These are phyloP conservation scores for Arachis hypogaea DNA, from an alignment of 306 rosid genomes.

Conservation along the genomic window DNA sequence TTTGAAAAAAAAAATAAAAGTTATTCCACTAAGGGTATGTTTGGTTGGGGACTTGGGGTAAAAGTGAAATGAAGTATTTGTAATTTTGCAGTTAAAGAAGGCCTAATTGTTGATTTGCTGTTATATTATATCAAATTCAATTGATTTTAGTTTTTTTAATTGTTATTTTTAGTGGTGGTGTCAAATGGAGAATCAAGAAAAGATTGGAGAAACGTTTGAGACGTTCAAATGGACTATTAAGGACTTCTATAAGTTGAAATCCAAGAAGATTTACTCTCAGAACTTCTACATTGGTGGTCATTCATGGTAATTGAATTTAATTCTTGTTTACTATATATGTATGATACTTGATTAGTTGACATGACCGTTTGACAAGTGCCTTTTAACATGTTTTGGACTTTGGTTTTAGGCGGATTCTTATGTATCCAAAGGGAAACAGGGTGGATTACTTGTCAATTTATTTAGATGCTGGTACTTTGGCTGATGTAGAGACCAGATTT, in stretches of 20 bases:
- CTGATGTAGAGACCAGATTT: slow-evolving; percentile 58
- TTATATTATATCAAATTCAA: too few relatives aligned
- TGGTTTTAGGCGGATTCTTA: slow-evolving; percentile 59
- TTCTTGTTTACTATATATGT: too few relatives aligned
- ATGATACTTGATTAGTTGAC: not conserved
- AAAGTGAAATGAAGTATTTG: too few relatives aligned
- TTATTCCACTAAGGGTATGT: too few relatives aligned
- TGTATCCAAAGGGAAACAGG: not conserved
- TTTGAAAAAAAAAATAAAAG: too few relatives aligned
- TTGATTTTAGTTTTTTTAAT: too few relatives aligned
- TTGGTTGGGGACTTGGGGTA: too few relatives aligned
- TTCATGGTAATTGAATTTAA: not conserved
- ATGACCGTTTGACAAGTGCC: not conserved
- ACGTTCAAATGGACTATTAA: not conserved
- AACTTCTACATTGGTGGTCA: not conserved
- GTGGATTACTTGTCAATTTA: slow-evolving; percentile 58
- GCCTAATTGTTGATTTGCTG: too few relatives aligned
- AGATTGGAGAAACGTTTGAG: not conserved
- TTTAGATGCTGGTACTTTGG: slow-evolving; percentile 61
- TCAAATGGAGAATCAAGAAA: not conserved
- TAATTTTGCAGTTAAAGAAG: too few relatives aligned
- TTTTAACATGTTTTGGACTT: slow-evolving; percentile 2
- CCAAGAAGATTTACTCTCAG: not conserved
- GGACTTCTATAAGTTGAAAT: not conserved
- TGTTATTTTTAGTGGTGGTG: not conserved